Evolutionary conservation across 2,329 filamentous ascomycete species (phyloP).

Genomic region (Beauveria rudraprayagi): DNA sequence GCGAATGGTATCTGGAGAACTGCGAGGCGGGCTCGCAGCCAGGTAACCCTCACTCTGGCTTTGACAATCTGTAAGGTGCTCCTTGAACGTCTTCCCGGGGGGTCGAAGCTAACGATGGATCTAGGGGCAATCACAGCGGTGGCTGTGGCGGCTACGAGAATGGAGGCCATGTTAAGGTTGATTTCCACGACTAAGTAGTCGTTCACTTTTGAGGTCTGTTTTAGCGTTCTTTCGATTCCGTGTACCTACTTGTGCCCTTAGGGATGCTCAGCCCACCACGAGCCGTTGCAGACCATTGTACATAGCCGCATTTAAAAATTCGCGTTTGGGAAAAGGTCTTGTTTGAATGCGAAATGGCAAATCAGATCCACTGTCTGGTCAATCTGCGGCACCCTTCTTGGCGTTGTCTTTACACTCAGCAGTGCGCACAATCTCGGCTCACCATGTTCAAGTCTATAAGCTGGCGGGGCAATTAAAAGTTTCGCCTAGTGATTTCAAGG

Average conservation of each 20-base stretch:
- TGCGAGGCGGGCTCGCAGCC: constrained; percentile 21
- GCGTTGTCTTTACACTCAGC: too few relatives aligned
- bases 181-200: neutral
- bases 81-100: too few relatives aligned
- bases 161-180: constrained; percentile 14
- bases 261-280: neutral
- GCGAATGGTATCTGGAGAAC: constrained; percentile 30
- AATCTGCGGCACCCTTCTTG: too few relatives aligned
- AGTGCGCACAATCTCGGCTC: too few relatives aligned
- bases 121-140: constrained; percentile 18
- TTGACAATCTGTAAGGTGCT: constrained; percentile 11
- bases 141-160: constrained; percentile 23
- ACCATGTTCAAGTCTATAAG: too few relatives aligned
- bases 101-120: neutral
- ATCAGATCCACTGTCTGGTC: too few relatives aligned
- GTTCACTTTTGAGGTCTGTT: neutral
- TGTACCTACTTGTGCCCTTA: neutral
- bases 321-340: too few relatives aligned
- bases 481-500: too few relatives aligned
- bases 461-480: too few relatives aligned
- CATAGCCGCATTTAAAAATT: neutral
- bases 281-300: neutral
- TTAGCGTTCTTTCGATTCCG: neutral
- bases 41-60: constrained; percentile 18
- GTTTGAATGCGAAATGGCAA: too few relatives aligned